phyloP scores from a whole-genome alignment of 208 protist genomes.

The Leishmania lainsoni region DNA sequence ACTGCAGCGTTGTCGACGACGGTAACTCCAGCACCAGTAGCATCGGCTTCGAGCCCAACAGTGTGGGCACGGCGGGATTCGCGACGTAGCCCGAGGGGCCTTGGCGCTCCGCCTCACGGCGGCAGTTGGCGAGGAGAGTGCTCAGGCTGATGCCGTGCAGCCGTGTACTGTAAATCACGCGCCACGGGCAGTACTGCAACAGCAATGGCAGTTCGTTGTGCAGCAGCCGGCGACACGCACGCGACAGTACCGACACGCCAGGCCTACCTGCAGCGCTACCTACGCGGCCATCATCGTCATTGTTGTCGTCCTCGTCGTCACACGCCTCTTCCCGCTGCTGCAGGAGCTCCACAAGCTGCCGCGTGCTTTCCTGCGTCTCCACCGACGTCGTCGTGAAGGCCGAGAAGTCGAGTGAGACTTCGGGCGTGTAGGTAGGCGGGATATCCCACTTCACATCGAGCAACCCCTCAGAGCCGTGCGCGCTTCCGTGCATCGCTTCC shows the following conservation, averaged over 20 bases:
- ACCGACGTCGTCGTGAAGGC: constrained; percentile 65
- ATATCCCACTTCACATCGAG: constrained; percentile 32
- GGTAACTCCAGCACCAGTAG: constrained; percentile 67
- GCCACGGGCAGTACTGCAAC: constrained; percentile 70
- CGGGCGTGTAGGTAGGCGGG: constrained; percentile 43
- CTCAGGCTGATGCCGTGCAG: constrained; percentile 65
- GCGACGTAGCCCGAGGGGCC: background rate
- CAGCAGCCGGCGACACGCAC: constrained; percentile 47
- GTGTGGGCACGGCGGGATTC: background rate
- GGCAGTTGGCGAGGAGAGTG: constrained; percentile 55
- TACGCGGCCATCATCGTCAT: background rate
- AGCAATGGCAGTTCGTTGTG: constrained; percentile 62
- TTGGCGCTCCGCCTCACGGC: constrained; percentile 38
- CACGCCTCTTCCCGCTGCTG: constrained; percentile 22
- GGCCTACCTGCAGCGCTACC: background rate
- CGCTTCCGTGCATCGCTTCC: constrained; percentile 8
- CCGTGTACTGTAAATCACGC: constrained; percentile 75
- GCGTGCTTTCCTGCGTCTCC: constrained; percentile 50
- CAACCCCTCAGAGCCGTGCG: background rate
- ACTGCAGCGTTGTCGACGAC: constrained; percentile 36
- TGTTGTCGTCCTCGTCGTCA: background rate
- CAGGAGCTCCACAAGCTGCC: constrained; percentile 36
- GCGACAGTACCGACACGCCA: constrained; percentile 47
- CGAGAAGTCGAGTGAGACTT: constrained; percentile 64
- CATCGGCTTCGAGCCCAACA: constrained; percentile 36